Conservation (phyloP, 2,329 filamentous ascomycete genomes). For the Phialemonium atrogriseum region DNA sequence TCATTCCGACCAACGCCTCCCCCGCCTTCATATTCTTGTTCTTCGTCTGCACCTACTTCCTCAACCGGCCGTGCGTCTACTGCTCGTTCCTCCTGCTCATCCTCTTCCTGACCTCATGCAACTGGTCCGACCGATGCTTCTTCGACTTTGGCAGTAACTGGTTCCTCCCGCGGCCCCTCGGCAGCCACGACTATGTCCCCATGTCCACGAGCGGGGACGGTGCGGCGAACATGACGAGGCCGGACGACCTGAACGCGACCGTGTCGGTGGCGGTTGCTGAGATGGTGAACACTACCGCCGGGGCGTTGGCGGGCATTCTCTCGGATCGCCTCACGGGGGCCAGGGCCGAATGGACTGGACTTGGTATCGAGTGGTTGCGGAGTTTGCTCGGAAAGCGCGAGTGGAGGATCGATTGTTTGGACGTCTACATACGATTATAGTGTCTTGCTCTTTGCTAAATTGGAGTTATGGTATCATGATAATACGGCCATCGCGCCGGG, state of each 20-base stretch:
- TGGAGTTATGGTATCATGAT: too few species aligned
- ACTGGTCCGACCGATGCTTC: slow-evolving; percentile 85
- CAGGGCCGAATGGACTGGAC: slow-evolving; percentile 61
- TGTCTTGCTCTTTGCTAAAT: too few species aligned
- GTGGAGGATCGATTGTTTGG: slow-evolving; percentile 86
- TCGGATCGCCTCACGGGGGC: slow-evolving; percentile 51
- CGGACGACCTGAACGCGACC: slow-evolving; percentile 36
- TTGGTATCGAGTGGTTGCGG: slow-evolving; percentile 80
- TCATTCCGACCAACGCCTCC: slow-evolving; percentile 79
- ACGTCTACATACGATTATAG: slow-evolving; percentile 73
- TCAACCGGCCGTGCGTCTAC: slow-evolving; percentile 95
- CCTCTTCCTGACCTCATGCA: slow-evolving; percentile 84
- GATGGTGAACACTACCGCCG: slow-evolving; percentile 61
- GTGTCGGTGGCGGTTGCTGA: slow-evolving; percentile 29
- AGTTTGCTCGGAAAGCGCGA: slow-evolving; percentile 74
- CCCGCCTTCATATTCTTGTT: slow-evolving; percentile 81
- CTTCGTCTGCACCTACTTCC: slow-evolving; percentile 88
- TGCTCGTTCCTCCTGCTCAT: slow-evolving; percentile 93
- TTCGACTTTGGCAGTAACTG: slow-evolving; percentile 89
- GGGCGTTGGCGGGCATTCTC: slow-evolving; percentile 57
- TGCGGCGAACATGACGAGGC: slow-evolving; percentile 20
- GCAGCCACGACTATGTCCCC: slow-evolving; percentile 18
- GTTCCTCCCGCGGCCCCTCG: slow-evolving; percentile 70
- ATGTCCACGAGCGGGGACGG: slow-evolving; percentile 12
- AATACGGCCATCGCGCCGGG: too few species aligned